Evolutionary conservation across 2,329 filamentous ascomycete species (phyloP), one percentile per base, ranked within the genome.

Genomic region (Mollisia scopiformis): DNA sequence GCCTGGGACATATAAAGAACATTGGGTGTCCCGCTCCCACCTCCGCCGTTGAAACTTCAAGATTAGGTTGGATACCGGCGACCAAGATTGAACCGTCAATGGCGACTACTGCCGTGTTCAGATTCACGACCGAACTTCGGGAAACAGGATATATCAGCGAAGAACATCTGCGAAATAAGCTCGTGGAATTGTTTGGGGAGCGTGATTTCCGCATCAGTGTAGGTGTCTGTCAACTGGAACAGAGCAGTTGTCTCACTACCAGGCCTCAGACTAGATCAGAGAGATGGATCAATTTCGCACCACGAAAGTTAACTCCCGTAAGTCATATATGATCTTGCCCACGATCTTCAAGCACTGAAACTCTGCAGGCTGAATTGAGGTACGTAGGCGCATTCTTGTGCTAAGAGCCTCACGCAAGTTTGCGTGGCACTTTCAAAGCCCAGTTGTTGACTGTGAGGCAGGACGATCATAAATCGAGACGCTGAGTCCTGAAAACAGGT

Each of bases 101-200:
- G 43, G 43, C 43, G 16, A 47, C 21, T 25, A 6, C 43, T 6
- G 21, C n/a, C n/a, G n/a, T 47, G 19, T 46, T 37, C 21, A 61
- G 50, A 28, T 57, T 57, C 39, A 57, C 58, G 14, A 57, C 55
- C n/a, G 59, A 55, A n/a, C 50, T 54, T 27, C 37, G 55, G 14
- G 55, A 58, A 31, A 62, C 59, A 3, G 55, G 59, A 2, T 62
- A 58, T 47, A 62, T 58, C 31, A 28, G 30, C 5, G 55, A 55
- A 39, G 21, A n/a, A 25, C 49, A 54, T 13, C 19, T 58, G 37
- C 47, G 52, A 41, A 41, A 43, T 7, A 61, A 61, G 49, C 39
- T 61, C 27, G 39, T 39, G 37, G 43, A 57, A 23, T 10, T 57
- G 11, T 61, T 57, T 47, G 58, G 55, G 13, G 28, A 30, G 13